These are phyloP conservation scores for Globisporangium uncinulatum DNA, from an alignment of 352 stramenopile genomes.

Conservation along the genomic window DNA sequence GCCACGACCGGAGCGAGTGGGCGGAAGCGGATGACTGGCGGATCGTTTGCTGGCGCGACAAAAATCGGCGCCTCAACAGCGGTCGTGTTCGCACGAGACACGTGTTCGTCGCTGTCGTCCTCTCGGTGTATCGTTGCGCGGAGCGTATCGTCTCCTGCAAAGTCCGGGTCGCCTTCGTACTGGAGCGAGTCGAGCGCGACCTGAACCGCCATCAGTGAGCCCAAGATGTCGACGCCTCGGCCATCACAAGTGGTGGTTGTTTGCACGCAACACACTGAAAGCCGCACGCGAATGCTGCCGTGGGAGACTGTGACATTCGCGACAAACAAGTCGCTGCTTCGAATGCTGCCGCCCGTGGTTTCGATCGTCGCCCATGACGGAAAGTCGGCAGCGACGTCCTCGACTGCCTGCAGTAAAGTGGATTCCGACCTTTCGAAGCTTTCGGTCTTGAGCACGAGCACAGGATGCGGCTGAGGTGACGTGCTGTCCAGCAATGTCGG, in stretches of 20 bases:
- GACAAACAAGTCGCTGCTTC: constrained; percentile 4
- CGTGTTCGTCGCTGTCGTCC: neutral
- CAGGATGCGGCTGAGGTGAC: neutral
- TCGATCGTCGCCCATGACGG: neutral
- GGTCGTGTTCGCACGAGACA: neutral
- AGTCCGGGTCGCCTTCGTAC: constrained; percentile 16
- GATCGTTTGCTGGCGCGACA: constrained; percentile 9
- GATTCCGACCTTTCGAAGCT: neutral
- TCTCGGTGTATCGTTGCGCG: neutral
- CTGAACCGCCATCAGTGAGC: constrained; percentile 1
- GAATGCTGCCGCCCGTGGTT: neutral
- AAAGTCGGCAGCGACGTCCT: neutral
- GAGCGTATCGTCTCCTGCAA: constrained; percentile 14
- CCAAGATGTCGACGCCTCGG: constrained; percentile 5
- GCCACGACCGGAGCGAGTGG: neutral
- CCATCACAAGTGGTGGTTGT: neutral
- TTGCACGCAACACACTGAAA: constrained; percentile 11
- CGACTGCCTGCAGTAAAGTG: neutral
- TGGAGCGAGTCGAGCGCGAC: constrained; percentile 8
- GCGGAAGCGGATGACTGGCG: constrained; percentile 5
- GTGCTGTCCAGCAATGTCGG: too few relatives aligned
- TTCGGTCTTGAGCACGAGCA: neutral
- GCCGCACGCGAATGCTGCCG: constrained; percentile 6
- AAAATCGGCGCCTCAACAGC: neutral
- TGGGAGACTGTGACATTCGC: constrained; percentile 1